A percentile compares a stretch with the other conserved stretches of the same genome.
Evolutionary conservation across 495 filamentous ascomycete genomes (phyloP).

Genomic region (Penicillium longicatenatum): DNA sequence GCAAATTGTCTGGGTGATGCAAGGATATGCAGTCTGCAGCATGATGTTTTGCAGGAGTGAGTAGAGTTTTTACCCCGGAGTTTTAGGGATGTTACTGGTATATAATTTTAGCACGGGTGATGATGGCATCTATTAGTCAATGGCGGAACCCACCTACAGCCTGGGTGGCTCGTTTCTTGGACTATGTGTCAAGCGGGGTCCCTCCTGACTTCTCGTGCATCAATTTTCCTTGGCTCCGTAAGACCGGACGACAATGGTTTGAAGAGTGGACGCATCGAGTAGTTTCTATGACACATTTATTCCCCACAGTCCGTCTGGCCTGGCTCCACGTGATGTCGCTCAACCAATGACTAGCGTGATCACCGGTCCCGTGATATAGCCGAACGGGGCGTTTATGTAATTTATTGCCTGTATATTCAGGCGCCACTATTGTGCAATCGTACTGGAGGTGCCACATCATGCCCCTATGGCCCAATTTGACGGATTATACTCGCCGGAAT

Average conservation of each 20-base stretch:
- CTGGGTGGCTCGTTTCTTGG: constrained; percentile 14
- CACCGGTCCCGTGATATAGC: constrained; percentile 6
- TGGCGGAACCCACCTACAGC: constrained; percentile 10
- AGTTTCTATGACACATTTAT: constrained; percentile 25
- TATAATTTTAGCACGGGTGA: constrained; percentile 26
- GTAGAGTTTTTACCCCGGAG: constrained; percentile 25
- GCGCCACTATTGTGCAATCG: not conserved
- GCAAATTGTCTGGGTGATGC: constrained; percentile 10
- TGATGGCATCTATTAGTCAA: constrained; percentile 30
- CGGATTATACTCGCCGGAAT: not conserved
- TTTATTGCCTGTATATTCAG: not conserved
- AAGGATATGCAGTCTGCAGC: constrained; percentile 18
- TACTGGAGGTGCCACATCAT: not conserved
- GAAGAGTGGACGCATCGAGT: constrained; percentile 4
- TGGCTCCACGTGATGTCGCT: constrained; percentile 2
- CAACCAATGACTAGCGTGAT: constrained; percentile 1
- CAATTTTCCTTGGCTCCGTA: constrained; percentile 18
- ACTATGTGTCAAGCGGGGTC: constrained; percentile 26
- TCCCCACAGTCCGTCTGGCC: constrained; percentile 7
- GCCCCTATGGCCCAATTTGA: not conserved
- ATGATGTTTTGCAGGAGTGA: constrained; percentile 18
- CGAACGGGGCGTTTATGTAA: not conserved
- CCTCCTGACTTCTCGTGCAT: constrained; percentile 13
- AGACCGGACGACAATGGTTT: constrained; percentile 18
- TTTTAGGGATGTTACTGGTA: constrained; percentile 15